Base-by-base conservation (phyloP, 164 flowering plant species). In the Echeveria elegans region DNA sequence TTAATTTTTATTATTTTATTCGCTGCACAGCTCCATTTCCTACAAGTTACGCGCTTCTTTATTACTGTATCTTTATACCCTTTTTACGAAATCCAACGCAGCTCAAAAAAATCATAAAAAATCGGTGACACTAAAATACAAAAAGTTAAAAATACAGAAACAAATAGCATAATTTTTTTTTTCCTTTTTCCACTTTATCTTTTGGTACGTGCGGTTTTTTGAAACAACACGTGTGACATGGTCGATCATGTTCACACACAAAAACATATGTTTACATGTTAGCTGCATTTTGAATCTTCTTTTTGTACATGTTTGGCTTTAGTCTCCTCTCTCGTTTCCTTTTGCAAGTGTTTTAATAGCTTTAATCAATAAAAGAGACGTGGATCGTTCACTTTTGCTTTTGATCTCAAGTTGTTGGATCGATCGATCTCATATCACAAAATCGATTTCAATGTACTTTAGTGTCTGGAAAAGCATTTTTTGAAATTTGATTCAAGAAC, bases 261-360 rank as follows among this genome's bases (percentile, higher is more conserved):
- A 12, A 5, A 23, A 50, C 56, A n/a, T 50, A 50, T 43, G 26
- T 52, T 5, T 56, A 56, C 8, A 26, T 56, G 6, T 56, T 28
- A 56, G 32, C 61, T 56, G 61, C 61, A 56, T 56, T n/a, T 56
- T 56, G 61, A 56, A 28, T 56, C 61, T 5, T 56, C 61, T 50
- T 56, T 53, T 53, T 53, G 60, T 53, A 26, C 61, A 56, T 56
- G 61, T 7, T 12, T 56, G 29, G 10, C 58, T 52, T 52, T 52
- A 52, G 7, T 48, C 23, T n/a, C n/a, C n/a, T n/a, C n/a, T n/a
- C n/a, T 48, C 53, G 23, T n/a, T n/a, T n/a, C 11, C 21, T 19
- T 19, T 24, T 7, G n/a, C 19, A 26, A 26, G 16, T 56, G 32
- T 3, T 56, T 29, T 21, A 14, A n/a, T 56, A 28, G 32, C 61